These are phyloP conservation scores for Tagetes erecta DNA, from an alignment of 129 eudicot genomes.

Conservation along the genomic window DNA sequence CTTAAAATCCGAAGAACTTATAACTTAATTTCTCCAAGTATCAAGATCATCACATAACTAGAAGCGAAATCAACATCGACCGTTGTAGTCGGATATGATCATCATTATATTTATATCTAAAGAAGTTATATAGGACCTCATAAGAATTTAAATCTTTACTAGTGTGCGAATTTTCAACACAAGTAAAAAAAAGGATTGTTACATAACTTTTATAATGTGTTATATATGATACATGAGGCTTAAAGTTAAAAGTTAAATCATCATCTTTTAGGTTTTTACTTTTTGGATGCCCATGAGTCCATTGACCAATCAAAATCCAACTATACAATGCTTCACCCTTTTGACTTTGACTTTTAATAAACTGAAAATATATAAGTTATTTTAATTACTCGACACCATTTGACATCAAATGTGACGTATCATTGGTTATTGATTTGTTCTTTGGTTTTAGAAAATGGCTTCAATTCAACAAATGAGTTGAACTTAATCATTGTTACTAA, in stretches of 20 bases:
- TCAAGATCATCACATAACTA: neutral
- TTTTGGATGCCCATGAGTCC: neutral
- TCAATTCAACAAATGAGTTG: neutral
- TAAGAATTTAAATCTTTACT: too few relatives aligned
- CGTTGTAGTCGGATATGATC: too few relatives aligned
- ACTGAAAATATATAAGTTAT: neutral
- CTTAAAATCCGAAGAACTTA: neutral
- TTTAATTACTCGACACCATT: neutral
- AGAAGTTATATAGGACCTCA: too few relatives aligned
- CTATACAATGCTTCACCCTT: constrained; percentile 19
- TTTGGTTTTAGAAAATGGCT: neutral
- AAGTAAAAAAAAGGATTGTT: neutral
- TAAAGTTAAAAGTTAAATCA: neutral
- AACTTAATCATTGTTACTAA: neutral
- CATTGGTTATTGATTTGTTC: neutral
- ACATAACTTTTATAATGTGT: neutral
- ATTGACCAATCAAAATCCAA: constrained; percentile 19
- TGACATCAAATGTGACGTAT: neutral
- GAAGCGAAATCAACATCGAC: neutral
- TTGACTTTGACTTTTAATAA: neutral
- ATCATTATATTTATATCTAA: too few relatives aligned
- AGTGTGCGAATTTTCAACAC: neutral
- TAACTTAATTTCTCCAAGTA: neutral
- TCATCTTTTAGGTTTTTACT: constrained; percentile 8
- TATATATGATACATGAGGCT: too few relatives aligned